Percentiles rank a stretch among this genome's conserved stretches.
These are phyloP conservation scores for Cronartium quercuum DNA, from an alignment of 1,284 basidiomycete genomes.

Conservation along the genomic window DNA sequence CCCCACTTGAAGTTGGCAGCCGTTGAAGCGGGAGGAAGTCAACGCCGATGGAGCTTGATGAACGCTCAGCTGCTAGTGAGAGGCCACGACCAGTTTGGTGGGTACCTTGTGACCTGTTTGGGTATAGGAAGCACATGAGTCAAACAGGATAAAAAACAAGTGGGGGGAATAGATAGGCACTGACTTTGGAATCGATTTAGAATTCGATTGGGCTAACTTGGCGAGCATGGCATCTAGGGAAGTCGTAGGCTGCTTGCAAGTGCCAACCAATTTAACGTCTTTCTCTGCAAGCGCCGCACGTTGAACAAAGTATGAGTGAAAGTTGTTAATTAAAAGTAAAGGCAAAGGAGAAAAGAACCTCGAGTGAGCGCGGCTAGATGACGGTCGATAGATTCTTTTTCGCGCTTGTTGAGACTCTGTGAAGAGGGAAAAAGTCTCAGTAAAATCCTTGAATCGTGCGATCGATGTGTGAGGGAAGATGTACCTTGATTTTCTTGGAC, in stretches of 20 bases:
- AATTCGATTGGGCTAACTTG: neutral
- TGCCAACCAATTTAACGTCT: constrained; percentile 7
- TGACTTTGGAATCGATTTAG: neutral
- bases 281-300: constrained; percentile 4
- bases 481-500: constrained; percentile 23
- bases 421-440: neutral
- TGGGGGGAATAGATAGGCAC: no score
- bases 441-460: neutral
- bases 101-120: neutral
- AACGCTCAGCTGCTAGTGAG: no score
- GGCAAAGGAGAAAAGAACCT: neutral
- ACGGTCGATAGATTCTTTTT: constrained; percentile 28
- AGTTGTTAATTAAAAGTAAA: neutral
- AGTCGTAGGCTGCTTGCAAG: constrained; percentile 16
- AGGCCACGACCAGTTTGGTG: neutral
- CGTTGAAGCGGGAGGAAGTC: no score
- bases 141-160: no score
- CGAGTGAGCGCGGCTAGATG: constrained; percentile 1
- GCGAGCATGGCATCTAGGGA: constrained; percentile 1
- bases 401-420: constrained; percentile 27
- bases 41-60: no score
- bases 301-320: neutral
- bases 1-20: neutral
- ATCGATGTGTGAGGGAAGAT: neutral
- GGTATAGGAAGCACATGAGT: no score